Evolutionary conservation across 768 basidiomycete species (phyloP).

Genomic region (Lactarius indigo): DNA sequence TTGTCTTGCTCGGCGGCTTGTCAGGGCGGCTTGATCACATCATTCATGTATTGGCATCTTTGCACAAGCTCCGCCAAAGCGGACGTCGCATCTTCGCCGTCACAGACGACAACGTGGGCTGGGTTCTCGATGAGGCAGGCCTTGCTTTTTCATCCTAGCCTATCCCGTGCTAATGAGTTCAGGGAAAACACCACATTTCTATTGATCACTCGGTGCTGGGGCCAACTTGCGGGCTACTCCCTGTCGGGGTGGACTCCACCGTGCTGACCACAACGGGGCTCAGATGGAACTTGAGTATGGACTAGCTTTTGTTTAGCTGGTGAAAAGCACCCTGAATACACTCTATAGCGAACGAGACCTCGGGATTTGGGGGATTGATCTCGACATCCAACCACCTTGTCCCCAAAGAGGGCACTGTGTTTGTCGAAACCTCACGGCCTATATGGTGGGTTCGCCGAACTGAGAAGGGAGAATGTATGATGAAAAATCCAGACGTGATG

Average conservation of each 20-base stretch:
- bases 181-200: slow-evolving; percentile 82
- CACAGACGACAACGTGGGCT: slow-evolving; percentile 89
- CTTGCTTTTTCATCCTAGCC: background rate
- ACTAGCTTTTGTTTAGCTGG: background rate
- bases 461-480: slow-evolving; percentile 31
- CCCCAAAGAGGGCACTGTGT: slow-evolving; percentile 58
- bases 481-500: background rate
- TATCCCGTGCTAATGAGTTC: slow-evolving; percentile 1
- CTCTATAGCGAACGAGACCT: slow-evolving; percentile 51
- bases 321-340: background rate
- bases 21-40: slow-evolving; percentile 94
- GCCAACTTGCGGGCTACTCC: slow-evolving; percentile 91
- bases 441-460: slow-evolving; percentile 91
- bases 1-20: slow-evolving; percentile 83
- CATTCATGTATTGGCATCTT: slow-evolving; percentile 78
- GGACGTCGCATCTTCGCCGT: slow-evolving; percentile 65
- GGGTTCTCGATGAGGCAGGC: slow-evolving; percentile 77
- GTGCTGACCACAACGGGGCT: slow-evolving; percentile 79
- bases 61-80: slow-evolving; percentile 71
- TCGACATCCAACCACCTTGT: slow-evolving; percentile 95
- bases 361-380: slow-evolving; percentile 79
- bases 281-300: slow-evolving; percentile 83
- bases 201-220: slow-evolving; percentile 76
- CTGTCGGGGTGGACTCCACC: slow-evolving; percentile 77
- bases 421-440: slow-evolving; percentile 72